Evolutionary conservation across 2,329 filamentous ascomycete species (phyloP).

Genomic region (Sclerotinia nivalis): DNA sequence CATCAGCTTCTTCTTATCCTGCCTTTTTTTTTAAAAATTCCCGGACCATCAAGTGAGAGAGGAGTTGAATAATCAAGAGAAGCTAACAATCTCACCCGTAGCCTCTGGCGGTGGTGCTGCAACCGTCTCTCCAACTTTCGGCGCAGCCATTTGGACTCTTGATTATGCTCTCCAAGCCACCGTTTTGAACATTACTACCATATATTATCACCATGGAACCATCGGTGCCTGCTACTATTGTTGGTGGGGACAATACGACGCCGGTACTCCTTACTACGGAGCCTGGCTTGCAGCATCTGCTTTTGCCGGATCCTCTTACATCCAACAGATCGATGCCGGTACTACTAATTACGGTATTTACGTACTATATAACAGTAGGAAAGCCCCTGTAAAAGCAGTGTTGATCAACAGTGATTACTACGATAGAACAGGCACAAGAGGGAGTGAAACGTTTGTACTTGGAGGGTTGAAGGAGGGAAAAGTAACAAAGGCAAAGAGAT

Average conservation of each 20-base stretch:
- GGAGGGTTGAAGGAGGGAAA: conserved; percentile 25
- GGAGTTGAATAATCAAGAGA: neutral
- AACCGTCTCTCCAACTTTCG: conserved; percentile 36
- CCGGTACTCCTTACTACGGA: conserved; percentile 39
- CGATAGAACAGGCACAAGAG: conserved; percentile 30
- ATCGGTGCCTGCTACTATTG: conserved; percentile 41
- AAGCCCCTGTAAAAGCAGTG: conserved; percentile 29
- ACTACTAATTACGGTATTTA: conserved; percentile 33
- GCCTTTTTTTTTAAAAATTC: neutral
- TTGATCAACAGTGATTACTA: conserved; percentile 39
- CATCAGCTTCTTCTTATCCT: neutral
- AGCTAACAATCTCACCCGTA: neutral
- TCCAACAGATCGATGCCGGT: conserved; percentile 33
- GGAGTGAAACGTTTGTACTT: conserved; percentile 32
- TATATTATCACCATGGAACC: conserved; percentile 39
- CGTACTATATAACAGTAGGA: conserved; percentile 30
- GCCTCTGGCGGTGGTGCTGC: conserved; percentile 37
- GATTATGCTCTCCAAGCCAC: conserved; percentile 35
- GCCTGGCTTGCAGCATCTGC: conserved; percentile 35
- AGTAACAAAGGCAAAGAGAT: conserved; percentile 34
- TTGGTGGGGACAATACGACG: conserved; percentile 36
- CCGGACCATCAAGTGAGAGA: neutral
- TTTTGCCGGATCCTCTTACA: conserved; percentile 34
- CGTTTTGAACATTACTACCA: conserved; percentile 31
- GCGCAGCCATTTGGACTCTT: conserved; percentile 38